Conservation (phyloP, 257 asterid species). For the Solanum gandarillasii region DNA sequence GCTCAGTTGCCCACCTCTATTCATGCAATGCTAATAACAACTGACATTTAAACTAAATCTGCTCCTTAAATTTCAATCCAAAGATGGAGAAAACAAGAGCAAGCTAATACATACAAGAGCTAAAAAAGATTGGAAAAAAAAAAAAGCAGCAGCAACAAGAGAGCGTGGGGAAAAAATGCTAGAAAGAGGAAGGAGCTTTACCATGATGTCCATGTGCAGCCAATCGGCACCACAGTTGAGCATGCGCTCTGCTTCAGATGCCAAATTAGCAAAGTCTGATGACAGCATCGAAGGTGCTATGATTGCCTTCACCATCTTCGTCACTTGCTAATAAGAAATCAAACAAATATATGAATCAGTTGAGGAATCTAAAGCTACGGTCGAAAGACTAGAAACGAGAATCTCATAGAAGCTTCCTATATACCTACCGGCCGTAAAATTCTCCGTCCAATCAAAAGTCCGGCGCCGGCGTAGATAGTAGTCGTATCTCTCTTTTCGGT, state of each 20-base stretch:
- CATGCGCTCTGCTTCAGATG: slow-evolving; percentile 79
- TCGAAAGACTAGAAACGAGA: background rate
- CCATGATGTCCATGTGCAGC: slow-evolving; percentile 99
- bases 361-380: background rate
- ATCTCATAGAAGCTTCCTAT: background rate
- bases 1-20: background rate
- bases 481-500: background rate
- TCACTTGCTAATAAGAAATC: background rate
- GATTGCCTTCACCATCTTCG: slow-evolving; percentile 45
- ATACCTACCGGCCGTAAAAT: background rate
- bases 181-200: slow-evolving; percentile 1
- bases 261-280: slow-evolving; percentile 88
- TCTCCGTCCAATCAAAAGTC: background rate
- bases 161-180: background rate
- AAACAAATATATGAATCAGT: background rate
- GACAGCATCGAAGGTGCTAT: slow-evolving; percentile 94
- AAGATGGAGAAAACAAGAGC: background rate
- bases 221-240: slow-evolving; percentile 83
- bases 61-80: background rate
- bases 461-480: background rate
- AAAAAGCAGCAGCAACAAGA: too few species aligned
- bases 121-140: too few species aligned
- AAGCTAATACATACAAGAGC: too few species aligned
- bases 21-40: background rate
- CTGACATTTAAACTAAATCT: background rate